phyloP scores from a whole-genome alignment of 1,139 yeast species.

The Yamadazyma atmosphaerica region DNA sequence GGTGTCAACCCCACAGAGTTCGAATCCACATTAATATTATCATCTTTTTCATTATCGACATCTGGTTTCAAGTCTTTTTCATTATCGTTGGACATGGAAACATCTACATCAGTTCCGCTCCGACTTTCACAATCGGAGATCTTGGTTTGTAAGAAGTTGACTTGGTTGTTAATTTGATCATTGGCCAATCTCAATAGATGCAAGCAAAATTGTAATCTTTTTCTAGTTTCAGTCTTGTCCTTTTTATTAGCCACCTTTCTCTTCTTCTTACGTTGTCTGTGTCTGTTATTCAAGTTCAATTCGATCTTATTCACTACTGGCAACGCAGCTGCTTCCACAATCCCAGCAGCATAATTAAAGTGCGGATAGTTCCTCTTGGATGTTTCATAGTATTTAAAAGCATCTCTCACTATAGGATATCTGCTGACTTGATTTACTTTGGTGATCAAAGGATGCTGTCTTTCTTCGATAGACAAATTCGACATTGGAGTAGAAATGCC shows the following conservation, averaged over 20 bases:
- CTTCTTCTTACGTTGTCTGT: constrained; percentile 30
- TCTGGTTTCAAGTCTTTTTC: constrained; percentile 10
- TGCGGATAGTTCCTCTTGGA: constrained; percentile 56
- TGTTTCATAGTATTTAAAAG: constrained; percentile 58
- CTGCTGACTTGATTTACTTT: constrained; percentile 45
- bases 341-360: constrained; percentile 66
- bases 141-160: constrained; percentile 55
- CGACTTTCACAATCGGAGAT: constrained; percentile 28
- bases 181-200: constrained; percentile 76
- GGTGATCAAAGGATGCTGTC: constrained; percentile 41
- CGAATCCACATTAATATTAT: constrained; percentile 5
- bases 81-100: constrained; percentile 3
- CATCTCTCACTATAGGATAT: constrained; percentile 56
- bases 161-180: constrained; percentile 64
- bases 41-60: constrained; percentile 5
- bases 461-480: constrained; percentile 15
- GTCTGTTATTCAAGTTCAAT: constrained; percentile 42
- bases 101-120: constrained; percentile 12
- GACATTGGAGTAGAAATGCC: constrained; percentile 17
- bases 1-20: constrained; percentile 6
- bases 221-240: constrained; percentile 57
- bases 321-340: constrained; percentile 61
- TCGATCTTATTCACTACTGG: constrained; percentile 57
- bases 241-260: constrained; percentile 17
- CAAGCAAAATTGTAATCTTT: constrained; percentile 69